Evolutionary conservation across 2,329 filamentous ascomycete genomes (phyloP).

Genomic region (Karstenula rhodostoma): DNA sequence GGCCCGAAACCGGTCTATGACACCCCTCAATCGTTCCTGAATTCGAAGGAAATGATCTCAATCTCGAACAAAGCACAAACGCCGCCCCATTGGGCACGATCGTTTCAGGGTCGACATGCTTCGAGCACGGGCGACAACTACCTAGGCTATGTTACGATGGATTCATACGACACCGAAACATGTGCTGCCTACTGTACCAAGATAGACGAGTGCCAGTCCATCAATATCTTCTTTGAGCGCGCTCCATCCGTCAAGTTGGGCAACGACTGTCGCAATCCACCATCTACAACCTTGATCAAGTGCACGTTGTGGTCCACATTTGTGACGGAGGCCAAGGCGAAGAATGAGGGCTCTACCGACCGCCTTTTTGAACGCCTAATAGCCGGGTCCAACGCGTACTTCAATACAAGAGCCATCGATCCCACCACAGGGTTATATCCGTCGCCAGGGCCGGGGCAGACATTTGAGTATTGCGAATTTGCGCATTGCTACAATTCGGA

Average conservation of each 20-base stretch:
- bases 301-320: slow-evolving; percentile 32
- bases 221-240: slow-evolving; percentile 39
- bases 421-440: not conserved
- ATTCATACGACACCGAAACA: slow-evolving; percentile 32
- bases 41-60: slow-evolving; percentile 18
- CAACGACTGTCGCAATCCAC: slow-evolving; percentile 23
- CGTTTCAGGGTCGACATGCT: slow-evolving; percentile 37
- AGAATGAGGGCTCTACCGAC: slow-evolving; percentile 21
- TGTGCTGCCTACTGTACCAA: slow-evolving; percentile 36
- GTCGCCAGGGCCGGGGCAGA: not conserved
- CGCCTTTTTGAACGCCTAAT: slow-evolving; percentile 24
- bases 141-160: slow-evolving; percentile 30
- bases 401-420: slow-evolving; percentile 17
- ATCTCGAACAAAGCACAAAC: slow-evolving; percentile 30
- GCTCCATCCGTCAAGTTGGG: slow-evolving; percentile 24
- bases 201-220: slow-evolving; percentile 23
- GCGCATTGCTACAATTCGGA: not conserved
- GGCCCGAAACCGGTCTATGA: slow-evolving; percentile 22
- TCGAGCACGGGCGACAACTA: slow-evolving; percentile 30
- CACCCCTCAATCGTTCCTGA: slow-evolving; percentile 27
- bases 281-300: slow-evolving; percentile 31
- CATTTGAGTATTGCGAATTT: not conserved
- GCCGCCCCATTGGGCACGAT: slow-evolving; percentile 33
- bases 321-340: slow-evolving; percentile 20
- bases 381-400: slow-evolving; percentile 32